phyloP scores from a whole-genome alignment of 805 yeast genomes.

The Zygotorulaspora florentina region DNA sequence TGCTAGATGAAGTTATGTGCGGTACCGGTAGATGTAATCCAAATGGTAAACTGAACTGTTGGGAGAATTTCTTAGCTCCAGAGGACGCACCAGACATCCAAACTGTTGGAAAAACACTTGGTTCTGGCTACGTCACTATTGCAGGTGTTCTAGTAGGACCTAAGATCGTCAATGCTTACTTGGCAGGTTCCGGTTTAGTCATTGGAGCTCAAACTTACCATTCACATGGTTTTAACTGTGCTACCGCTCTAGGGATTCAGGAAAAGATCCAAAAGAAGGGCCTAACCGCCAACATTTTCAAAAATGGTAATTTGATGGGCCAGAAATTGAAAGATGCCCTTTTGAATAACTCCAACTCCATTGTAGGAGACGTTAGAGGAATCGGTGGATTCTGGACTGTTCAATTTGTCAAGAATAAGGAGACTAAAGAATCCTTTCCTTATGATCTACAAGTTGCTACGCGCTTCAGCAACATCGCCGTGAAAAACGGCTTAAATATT shows the following conservation, averaged over 20 bases:
- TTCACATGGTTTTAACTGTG: slow-evolving; percentile 44
- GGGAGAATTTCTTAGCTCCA: slow-evolving; percentile 40
- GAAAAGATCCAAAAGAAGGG: slow-evolving; percentile 35
- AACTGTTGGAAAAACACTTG: slow-evolving; percentile 47
- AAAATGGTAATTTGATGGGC: slow-evolving; percentile 42
- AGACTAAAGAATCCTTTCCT: slow-evolving; percentile 48
- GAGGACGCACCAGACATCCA: slow-evolving; percentile 45
- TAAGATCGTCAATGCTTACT: slow-evolving; percentile 37
- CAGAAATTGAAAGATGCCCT: slow-evolving; percentile 35
- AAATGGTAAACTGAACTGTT: slow-evolving; percentile 43
- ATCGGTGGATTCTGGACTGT: slow-evolving; percentile 56
- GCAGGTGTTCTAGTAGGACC: slow-evolving; percentile 43
- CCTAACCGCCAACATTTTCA: slow-evolving; percentile 40
- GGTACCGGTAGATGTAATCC: slow-evolving; percentile 46
- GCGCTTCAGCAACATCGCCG: slow-evolving; percentile 33
- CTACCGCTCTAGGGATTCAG: slow-evolving; percentile 45
- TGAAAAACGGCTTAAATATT: slow-evolving; percentile 43
- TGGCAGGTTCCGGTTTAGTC: slow-evolving; percentile 39
- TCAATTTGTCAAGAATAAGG: slow-evolving; percentile 51
- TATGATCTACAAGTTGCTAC: slow-evolving; percentile 37
- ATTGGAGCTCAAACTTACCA: slow-evolving; percentile 49
- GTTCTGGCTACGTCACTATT: slow-evolving; percentile 46
- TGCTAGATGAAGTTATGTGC: slow-evolving; percentile 54
- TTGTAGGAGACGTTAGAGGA: slow-evolving; percentile 59
- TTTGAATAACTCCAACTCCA: slow-evolving; percentile 30